phyloP scores from a whole-genome alignment of 2,329 filamentous ascomycete species.

The Paecilomyces formosus region DNA sequence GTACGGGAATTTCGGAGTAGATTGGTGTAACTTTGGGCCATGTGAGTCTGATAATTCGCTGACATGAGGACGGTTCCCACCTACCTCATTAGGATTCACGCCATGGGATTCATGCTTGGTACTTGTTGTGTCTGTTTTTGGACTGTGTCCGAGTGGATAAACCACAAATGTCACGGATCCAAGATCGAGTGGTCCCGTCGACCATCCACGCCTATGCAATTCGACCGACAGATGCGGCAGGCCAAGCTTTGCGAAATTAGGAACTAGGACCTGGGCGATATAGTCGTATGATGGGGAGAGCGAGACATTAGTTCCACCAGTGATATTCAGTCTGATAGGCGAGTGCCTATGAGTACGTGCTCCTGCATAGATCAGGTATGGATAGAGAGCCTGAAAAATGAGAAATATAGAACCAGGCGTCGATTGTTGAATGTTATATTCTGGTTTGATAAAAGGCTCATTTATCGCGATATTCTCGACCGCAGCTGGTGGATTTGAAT shows the following conservation, averaged over 20 bases:
- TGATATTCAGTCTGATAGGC: constrained; percentile 37
- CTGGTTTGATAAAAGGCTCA: constrained; percentile 15
- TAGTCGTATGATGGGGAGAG: constrained; percentile 52
- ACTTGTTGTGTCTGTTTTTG: background rate
- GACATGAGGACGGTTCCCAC: background rate
- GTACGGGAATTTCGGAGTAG: constrained; percentile 15
- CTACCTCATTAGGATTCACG: background rate
- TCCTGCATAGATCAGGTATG: constrained; percentile 46
- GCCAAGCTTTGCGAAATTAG: constrained; percentile 45
- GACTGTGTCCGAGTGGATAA: constrained; percentile 26
- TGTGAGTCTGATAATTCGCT: background rate
- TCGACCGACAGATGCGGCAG: constrained; percentile 38
- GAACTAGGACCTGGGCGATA: constrained; percentile 47
- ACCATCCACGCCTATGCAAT: constrained; percentile 49
- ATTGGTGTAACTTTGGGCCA: background rate
- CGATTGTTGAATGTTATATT: constrained; percentile 35
- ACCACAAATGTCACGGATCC: constrained; percentile 46
- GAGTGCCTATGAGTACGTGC: constrained; percentile 4
- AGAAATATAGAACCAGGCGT: constrained; percentile 49
- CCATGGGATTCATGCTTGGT: background rate
- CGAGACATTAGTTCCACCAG: constrained; percentile 53
- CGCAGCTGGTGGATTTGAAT: background rate
- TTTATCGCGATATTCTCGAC: background rate
- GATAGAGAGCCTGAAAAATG: constrained; percentile 53
- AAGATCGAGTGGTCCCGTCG: constrained; percentile 35